phyloP scores from a whole-genome alignment of 2,329 filamentous ascomycete genomes.

The Fusarium goolgardi region DNA sequence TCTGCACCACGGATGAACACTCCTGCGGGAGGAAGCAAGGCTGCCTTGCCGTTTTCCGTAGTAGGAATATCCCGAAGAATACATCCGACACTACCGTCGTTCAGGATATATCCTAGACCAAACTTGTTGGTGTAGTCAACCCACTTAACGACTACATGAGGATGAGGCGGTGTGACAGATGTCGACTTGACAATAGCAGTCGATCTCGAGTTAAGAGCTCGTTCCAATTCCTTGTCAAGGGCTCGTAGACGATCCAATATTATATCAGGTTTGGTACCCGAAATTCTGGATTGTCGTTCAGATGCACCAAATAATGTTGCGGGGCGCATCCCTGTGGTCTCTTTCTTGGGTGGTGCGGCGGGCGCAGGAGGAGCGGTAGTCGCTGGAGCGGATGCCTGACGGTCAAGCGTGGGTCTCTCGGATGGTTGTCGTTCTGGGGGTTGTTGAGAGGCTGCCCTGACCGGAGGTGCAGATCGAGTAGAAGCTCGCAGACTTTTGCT shows the following conservation, averaged over 20 bases:
- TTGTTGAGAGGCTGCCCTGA: conserved; percentile 46
- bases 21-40: conserved; percentile 74
- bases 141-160: conserved; percentile 80
- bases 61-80: conserved; percentile 69
- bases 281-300: conserved; percentile 63
- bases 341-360: conserved; percentile 43
- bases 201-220: conserved; percentile 71
- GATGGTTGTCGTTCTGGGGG: conserved; percentile 44
- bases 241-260: conserved; percentile 66
- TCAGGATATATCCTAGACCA: conserved; percentile 84
- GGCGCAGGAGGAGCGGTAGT: conserved; percentile 42
- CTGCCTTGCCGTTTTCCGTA: conserved; percentile 61
- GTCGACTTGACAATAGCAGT: conserved; percentile 70
- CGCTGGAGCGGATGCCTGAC: conserved; percentile 43
- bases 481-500: conserved; percentile 48
- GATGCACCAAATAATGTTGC: conserved; percentile 67
- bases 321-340: conserved; percentile 50
- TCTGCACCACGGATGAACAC: conserved; percentile 78
- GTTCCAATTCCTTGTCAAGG: conserved; percentile 70
- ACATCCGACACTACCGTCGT: conserved; percentile 83
- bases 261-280: conserved; percentile 67
- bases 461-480: conserved; percentile 45
- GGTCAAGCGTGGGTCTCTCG: conserved; percentile 42
- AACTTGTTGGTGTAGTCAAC: conserved; percentile 91
- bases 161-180: conserved; percentile 64